Conservation (phyloP, 1,139 yeast species). For the Candida glucosophila region DNA sequence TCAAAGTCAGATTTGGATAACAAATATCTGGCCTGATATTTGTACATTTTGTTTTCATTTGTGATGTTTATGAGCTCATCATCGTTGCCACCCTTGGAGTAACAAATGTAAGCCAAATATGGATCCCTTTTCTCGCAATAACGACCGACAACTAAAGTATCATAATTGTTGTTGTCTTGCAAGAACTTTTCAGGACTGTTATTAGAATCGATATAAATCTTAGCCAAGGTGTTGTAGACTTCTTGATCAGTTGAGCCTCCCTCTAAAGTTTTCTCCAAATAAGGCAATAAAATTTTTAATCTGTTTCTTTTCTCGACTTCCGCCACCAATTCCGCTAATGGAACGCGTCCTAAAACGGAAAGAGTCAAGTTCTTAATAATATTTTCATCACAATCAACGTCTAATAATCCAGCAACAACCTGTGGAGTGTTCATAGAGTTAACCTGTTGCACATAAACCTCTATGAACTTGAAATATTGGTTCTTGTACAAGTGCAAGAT, state of each 20-base stretch:
- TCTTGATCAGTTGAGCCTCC: slow-evolving; percentile 90
- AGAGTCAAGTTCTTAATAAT: slow-evolving; percentile 74
- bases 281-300: slow-evolving; percentile 83
- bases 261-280: slow-evolving; percentile 80
- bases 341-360: slow-evolving; percentile 92
- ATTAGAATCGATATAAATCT: slow-evolving; percentile 94
- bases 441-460: slow-evolving; percentile 94
- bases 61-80: slow-evolving; percentile 84
- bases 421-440: slow-evolving; percentile 94
- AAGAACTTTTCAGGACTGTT: slow-evolving; percentile 95
- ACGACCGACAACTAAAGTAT: slow-evolving; percentile 89
- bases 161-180: slow-evolving; percentile 82
- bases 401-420: slow-evolving; percentile 91
- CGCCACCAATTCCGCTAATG: slow-evolving; percentile 77
- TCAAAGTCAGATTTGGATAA: slow-evolving; percentile 74
- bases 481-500: slow-evolving; percentile 89
- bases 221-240: slow-evolving; percentile 89
- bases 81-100: slow-evolving; percentile 91
- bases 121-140: slow-evolving; percentile 99
- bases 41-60: slow-evolving; percentile 95
- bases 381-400: slow-evolving; percentile 92
- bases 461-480: slow-evolving; percentile 91
- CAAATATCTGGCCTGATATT: slow-evolving; percentile 94
- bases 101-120: slow-evolving; percentile 92
- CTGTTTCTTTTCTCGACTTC: slow-evolving; percentile 97